Evolutionary conservation across 257 asterid genomes (phyloP), one percentile per base, ranked within the genome.

Genomic region (Penstemon newberryi): DNA sequence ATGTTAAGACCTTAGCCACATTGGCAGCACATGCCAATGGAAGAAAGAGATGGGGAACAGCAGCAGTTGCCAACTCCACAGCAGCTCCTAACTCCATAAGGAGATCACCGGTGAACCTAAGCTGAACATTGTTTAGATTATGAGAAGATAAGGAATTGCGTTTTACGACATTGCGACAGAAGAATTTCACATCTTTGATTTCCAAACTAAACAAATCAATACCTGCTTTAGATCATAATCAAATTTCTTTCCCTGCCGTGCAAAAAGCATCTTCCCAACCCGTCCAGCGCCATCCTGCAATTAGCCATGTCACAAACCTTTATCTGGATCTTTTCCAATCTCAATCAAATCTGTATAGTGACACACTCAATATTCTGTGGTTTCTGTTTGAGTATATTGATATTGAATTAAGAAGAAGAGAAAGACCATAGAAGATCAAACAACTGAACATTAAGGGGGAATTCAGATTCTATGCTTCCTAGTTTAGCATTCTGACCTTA

Each of bases 11-110:
- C 99, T 94, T 94, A 55, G 88, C 95, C 63, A 94, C 96, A 76
- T 94, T 94, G 77, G 99, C 98, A 65, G 92, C 96, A 78, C 99
- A 94, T 37, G 99, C 99, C 83, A 94, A 69, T 51, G 99, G 98
- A 77, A 94, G 99, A 72, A 91, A 94, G 58, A 89, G 86, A 73
- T 89, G 95, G 1, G 99, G 99, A 70, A 78, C 85, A 67, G 84
- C 90, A 56, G 96, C 88, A 73, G 97, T 94, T 67, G 84, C 96
- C 86, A 94, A 82, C 84, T 94, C 99, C 43, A 91, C 82, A 54
- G 90, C 97, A 78, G 99, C 99, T 78, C 99, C 99, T 55, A 91
- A 81, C 85, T 94, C 96, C 97, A 94, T 89, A 61, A 94, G 73
- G 70, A 94, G 96, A 81, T 94, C 99, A 66, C 98, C 99, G 15